phyloP scores from a whole-genome alignment of 1,139 yeast genomes.

The Sugiyamaella pinicola region DNA sequence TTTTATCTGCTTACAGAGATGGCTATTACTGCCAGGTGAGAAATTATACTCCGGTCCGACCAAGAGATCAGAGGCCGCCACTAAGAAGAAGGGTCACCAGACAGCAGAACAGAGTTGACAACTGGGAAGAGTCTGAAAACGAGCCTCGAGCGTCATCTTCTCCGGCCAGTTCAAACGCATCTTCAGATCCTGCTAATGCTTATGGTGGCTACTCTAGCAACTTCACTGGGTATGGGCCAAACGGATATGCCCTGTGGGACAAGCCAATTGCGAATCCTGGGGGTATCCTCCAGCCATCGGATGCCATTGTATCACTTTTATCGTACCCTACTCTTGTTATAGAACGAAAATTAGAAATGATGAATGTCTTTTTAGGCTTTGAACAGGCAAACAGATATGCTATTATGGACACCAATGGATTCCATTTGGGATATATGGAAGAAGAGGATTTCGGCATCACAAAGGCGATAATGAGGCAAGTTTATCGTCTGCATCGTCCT shows the following conservation, averaged over 20 bases:
- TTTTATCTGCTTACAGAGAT: background rate
- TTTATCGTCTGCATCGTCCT: slow-evolving; percentile 82
- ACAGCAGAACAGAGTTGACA: slow-evolving; percentile 1
- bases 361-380: slow-evolving; percentile 83
- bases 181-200: background rate
- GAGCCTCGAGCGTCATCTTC: background rate
- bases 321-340: slow-evolving; percentile 81
- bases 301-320: slow-evolving; percentile 59
- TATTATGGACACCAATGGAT: slow-evolving; percentile 72
- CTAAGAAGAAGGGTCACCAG: slow-evolving; percentile 8
- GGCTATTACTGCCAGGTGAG: slow-evolving; percentile 6
- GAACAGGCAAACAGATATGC: slow-evolving; percentile 86
- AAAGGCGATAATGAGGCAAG: slow-evolving; percentile 74
- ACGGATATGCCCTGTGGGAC: slow-evolving; percentile 19
- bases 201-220: slow-evolving; percentile 11
- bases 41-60: slow-evolving; percentile 17
- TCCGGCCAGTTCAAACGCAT: too few relatives aligned
- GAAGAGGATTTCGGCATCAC: slow-evolving; percentile 76
- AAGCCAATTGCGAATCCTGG: slow-evolving; percentile 27
- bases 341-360: slow-evolving; percentile 83
- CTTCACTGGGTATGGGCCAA: slow-evolving; percentile 5
- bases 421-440: slow-evolving; percentile 74
- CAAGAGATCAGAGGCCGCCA: slow-evolving; percentile 15
- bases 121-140: background rate
- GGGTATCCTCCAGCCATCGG: slow-evolving; percentile 49